Base-by-base conservation (phyloP, 495 filamentous ascomycete genomes). In the Pseudevernia furfuracea region DNA sequence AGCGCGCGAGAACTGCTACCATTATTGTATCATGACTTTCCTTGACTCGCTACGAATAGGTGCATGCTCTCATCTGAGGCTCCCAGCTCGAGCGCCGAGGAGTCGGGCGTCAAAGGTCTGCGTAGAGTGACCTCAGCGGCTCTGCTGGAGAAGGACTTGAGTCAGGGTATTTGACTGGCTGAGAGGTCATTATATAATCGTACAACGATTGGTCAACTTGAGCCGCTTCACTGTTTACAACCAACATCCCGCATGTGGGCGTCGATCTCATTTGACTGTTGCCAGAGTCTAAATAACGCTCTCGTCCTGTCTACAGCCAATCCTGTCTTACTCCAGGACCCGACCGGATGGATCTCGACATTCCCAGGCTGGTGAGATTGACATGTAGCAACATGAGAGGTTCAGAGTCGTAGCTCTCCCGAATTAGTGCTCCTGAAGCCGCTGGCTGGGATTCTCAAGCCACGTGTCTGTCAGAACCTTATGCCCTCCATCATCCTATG, bases 41-140 rank as follows among this genome's bases (percentile, higher is more conserved):
- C 38, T 19, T 3, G 30, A 37, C 15, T 62, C 46, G 15, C 44
- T 58, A 49, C 41, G 62, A 58, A 64, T 64, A 41, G 62, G 28
- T 58, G 62, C 41, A 19, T 46, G 44, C 37, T 58, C 46, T 48
- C 46, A 61, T 46, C 62, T 52, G 21, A 58, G 5, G 38, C 61
- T 56, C 60, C 36, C 48, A 62, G 37, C 32, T 32, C 55, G 59
- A 53, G 49, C 28, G 25, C 49, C 25, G 25, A 53, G 4, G 14
- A 14, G 6, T 53, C 14, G 41, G 61, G 66, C 66, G 66, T 60
- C 66, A 67, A 67, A 53, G 61, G 66, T 58, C 66, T 59, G 66
- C 59, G 48, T 38, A 25, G 34, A 48, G 62, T 68, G 66, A 68
- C 62, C 66, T 68, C 44, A 62, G 49, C 62, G 66, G 62, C 28